Evolutionary conservation across 768 basidiomycete genomes (phyloP).

Genomic region (Russula griseocarnosa): DNA sequence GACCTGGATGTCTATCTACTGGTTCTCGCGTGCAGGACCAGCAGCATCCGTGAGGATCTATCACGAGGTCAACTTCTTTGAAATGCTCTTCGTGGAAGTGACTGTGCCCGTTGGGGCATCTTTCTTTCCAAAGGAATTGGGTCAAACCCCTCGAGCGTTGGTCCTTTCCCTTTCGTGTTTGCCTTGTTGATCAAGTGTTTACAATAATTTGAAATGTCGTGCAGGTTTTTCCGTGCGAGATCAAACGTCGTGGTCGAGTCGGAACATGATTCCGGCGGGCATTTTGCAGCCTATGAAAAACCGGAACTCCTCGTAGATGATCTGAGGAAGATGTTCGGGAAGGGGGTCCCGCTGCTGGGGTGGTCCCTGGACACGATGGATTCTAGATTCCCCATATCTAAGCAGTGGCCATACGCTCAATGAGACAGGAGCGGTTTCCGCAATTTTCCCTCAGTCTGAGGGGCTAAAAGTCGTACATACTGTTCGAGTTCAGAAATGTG

Average conservation of each 20-base stretch:
- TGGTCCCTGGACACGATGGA: too few relatives aligned
- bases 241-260: slow-evolving; percentile 46
- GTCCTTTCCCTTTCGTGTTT: slow-evolving; percentile 25
- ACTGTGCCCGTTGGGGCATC: slow-evolving; percentile 48
- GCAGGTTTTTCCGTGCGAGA: slow-evolving; percentile 29
- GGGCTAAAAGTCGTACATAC: too few relatives aligned
- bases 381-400: too few relatives aligned
- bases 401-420: too few relatives aligned
- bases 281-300: slow-evolving; percentile 53
- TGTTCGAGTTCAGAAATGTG: too few relatives aligned
- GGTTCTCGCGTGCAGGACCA: too few relatives aligned
- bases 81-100: slow-evolving; percentile 1
- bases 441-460: too few relatives aligned
- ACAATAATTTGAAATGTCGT: not conserved
- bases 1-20: too few relatives aligned
- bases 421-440: too few relatives aligned
- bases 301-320: slow-evolving; percentile 48
- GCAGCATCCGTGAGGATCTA: too few relatives aligned
- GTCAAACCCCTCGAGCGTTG: slow-evolving; percentile 38
- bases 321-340: slow-evolving; percentile 53
- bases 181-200: not conserved
- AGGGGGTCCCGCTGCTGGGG: slow-evolving; percentile 46
- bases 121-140: slow-evolving; percentile 49
- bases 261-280: slow-evolving; percentile 50
- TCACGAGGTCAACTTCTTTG: slow-evolving; percentile 30